Conservation (phyloP, 495 filamentous ascomycete species). For the Daldinia caldariorum region DNA sequence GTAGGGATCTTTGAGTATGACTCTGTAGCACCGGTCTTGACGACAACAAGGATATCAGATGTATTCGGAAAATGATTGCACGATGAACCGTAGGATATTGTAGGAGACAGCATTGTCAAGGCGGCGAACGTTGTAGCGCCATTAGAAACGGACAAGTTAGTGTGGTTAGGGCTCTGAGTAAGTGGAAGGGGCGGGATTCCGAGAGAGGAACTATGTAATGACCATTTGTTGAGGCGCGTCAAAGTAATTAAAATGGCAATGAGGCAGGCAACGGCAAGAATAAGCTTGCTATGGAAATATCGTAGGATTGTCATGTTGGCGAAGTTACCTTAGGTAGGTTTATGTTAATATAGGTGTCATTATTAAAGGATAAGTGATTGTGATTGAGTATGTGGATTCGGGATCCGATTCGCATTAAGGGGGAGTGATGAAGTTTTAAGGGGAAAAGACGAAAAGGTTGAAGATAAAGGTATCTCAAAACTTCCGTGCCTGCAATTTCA, state of each 20-base stretch:
- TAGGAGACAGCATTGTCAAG: background rate
- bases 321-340: background rate
- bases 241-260: conserved; percentile 45
- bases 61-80: conserved; percentile 53
- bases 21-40: conserved; percentile 69
- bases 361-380: background rate
- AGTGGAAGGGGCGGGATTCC: conserved; percentile 21
- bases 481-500: too few species aligned
- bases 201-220: conserved; percentile 17
- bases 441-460: too few species aligned
- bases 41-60: conserved; percentile 56
- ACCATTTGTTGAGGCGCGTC: conserved; percentile 45
- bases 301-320: conserved; percentile 39
- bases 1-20: conserved; percentile 62
- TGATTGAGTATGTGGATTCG: background rate
- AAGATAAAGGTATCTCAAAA: too few species aligned
- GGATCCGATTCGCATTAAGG: background rate
- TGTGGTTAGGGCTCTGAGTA: conserved; percentile 30
- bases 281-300: conserved; percentile 27
- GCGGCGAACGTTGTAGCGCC: background rate
- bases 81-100: conserved; percentile 23
- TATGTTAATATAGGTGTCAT: background rate
- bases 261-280: conserved; percentile 39
- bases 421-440: too few species aligned
- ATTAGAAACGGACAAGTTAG: conserved; percentile 29